These are phyloP conservation scores for Botrytis byssoidea DNA, from an alignment of 2,329 filamentous ascomycete genomes.

Conservation along the genomic window DNA sequence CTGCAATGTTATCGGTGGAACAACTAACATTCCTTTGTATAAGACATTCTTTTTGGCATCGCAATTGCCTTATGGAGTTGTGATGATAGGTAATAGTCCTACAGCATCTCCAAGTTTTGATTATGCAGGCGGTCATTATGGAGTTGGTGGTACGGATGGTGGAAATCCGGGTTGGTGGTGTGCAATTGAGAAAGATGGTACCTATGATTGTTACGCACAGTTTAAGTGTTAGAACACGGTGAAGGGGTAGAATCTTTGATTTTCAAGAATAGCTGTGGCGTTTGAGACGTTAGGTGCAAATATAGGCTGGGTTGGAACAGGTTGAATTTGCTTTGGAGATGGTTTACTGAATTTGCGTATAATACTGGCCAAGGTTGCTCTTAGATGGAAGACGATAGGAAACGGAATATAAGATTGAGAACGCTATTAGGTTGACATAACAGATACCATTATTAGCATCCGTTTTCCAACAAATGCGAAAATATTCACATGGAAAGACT, in stretches of 20 bases:
- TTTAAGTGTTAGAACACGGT: constrained; percentile 17
- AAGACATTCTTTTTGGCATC: constrained; percentile 9
- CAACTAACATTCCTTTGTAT: constrained; percentile 14
- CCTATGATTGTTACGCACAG: constrained; percentile 13
- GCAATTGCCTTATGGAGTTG: constrained; percentile 16
- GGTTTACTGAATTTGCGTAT: neutral
- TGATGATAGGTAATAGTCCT: constrained; percentile 13
- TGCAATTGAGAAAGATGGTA: constrained; percentile 16
- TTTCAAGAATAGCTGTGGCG: neutral
- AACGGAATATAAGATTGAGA: neutral
- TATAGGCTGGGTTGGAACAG: neutral
- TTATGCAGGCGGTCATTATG: constrained; percentile 19
- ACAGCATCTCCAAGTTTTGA: constrained; percentile 19
- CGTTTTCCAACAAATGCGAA: neutral
- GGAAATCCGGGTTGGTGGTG: constrained; percentile 22
- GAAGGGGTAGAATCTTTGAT: neutral
- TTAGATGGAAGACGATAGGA: neutral
- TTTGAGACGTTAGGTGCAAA: neutral
- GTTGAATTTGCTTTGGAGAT: neutral
- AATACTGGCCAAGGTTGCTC: neutral
- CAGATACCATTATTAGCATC: neutral
- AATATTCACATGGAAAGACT: neutral
- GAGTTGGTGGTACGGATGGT: constrained; percentile 19
- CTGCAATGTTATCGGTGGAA: constrained; percentile 20
- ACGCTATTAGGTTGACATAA: neutral